Evolutionary conservation across 2,329 filamentous ascomycete species (phyloP).

Genomic region (Geosmithia putterillii): DNA sequence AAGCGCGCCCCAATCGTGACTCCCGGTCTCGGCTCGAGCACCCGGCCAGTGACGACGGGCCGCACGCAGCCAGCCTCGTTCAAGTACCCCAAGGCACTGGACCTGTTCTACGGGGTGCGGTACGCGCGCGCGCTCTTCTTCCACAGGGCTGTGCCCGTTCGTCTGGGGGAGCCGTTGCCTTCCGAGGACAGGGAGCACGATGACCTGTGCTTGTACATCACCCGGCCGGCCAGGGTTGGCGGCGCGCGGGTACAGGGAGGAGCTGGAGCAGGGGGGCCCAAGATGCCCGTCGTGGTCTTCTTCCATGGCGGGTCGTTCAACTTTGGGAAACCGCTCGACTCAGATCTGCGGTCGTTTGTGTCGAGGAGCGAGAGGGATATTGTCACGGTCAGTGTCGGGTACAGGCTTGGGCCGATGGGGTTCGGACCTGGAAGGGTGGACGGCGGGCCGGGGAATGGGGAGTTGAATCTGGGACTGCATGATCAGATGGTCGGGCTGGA

Average conservation of each 20-base stretch:
- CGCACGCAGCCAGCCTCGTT: constrained; percentile 8
- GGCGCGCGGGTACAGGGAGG: not conserved
- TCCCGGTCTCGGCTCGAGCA: too few species aligned
- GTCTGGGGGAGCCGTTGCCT: not conserved
- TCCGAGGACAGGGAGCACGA: not conserved
- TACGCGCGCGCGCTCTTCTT: constrained; percentile 23
- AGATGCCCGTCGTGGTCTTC: constrained; percentile 39
- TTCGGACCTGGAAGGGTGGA: constrained; percentile 42
- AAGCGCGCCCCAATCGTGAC: too few species aligned
- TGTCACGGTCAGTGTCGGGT: constrained; percentile 47
- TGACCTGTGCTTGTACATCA: constrained; percentile 27
- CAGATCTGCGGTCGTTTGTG: constrained; percentile 51
- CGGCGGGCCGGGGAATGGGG: constrained; percentile 11
- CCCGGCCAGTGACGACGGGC: constrained; percentile 4
- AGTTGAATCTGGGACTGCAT: constrained; percentile 46
- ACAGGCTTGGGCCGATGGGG: constrained; percentile 55
- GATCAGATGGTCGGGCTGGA: constrained; percentile 47
- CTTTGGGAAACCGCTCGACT: constrained; percentile 35
- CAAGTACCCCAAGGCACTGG: constrained; percentile 25
- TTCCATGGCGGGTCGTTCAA: constrained; percentile 54
- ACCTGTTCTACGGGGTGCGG: constrained; percentile 36
- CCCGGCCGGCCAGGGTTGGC: constrained; percentile 18
- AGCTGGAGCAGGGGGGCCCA: constrained; percentile 7
- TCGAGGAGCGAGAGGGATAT: constrained; percentile 38
- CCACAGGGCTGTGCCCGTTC: not conserved